Percentiles rank a stretch among this genome's conserved stretches.
Evolutionary conservation across 2,329 filamentous ascomycete genomes (phyloP).

Genomic region (Cercospora nicotianae): DNA sequence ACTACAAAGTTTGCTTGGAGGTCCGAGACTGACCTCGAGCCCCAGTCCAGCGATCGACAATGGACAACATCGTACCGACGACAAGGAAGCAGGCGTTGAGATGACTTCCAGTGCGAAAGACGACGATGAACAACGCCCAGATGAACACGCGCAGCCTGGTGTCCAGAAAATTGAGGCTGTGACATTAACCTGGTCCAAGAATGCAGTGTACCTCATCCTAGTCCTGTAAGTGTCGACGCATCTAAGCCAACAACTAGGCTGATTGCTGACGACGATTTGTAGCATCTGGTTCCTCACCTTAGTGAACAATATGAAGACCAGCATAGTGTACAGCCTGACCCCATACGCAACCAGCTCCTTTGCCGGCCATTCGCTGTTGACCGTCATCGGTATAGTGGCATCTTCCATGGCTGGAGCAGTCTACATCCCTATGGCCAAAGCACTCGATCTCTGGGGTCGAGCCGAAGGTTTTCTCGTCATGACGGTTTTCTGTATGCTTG

Average conservation of each 20-base stretch:
- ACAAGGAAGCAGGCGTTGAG: neutral
- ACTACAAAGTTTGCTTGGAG: neutral
- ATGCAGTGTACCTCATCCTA: neutral
- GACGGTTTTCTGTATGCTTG: neutral
- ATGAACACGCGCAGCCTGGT: neutral
- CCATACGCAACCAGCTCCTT: neutral
- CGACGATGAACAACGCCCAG: neutral
- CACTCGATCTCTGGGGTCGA: neutral
- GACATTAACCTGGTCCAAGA: neutral
- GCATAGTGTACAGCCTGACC: neutral
- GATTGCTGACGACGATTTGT: neutral
- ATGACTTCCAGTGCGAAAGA: neutral
- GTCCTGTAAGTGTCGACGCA: neutral
- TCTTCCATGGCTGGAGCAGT: neutral
- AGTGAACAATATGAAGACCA: neutral
- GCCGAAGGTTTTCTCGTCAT: neutral
- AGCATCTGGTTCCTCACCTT: neutral
- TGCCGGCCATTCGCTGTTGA: neutral
- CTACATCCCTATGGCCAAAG: neutral
- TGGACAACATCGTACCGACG: neutral
- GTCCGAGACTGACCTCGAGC: neutral
- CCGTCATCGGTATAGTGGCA: neutral
- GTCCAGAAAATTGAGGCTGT: neutral
- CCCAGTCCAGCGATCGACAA: neutral
- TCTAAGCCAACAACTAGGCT: too few relatives aligned